Conservation (phyloP, 805 yeast species). For the Nakazawaea ernobii region DNA sequence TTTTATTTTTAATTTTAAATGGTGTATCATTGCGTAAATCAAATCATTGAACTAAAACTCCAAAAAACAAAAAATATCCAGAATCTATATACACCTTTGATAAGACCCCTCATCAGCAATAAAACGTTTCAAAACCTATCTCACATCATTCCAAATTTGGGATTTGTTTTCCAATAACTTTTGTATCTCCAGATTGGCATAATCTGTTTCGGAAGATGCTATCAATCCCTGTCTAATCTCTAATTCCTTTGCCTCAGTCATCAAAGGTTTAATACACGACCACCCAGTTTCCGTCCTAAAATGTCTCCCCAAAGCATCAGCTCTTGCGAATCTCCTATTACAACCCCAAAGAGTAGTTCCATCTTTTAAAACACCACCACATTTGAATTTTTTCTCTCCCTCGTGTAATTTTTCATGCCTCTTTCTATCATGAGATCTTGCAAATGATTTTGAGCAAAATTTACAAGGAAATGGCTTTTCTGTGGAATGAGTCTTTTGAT, state of each 20-base stretch:
- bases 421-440: constrained; percentile 70
- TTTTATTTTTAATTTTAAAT: no score
- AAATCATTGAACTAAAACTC: no score
- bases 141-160: background rate
- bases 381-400: constrained; percentile 64
- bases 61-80: no score
- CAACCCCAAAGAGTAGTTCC: constrained; percentile 69
- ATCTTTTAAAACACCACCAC: constrained; percentile 56
- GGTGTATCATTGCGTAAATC: no score
- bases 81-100: background rate
- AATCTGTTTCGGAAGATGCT: background rate
- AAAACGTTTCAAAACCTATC: no score
- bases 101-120: background rate
- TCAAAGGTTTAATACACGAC: constrained; percentile 58
- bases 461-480: constrained; percentile 68
- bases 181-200: constrained; percentile 2
- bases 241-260: constrained; percentile 40
- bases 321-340: constrained; percentile 65
- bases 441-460: constrained; percentile 62
- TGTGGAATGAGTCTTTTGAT: constrained; percentile 50
- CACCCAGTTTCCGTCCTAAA: constrained; percentile 73
- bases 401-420: constrained; percentile 74
- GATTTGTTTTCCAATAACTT: background rate
- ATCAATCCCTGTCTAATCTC: background rate
- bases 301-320: constrained; percentile 74